A percentile compares a stretch with the other conserved stretches of the same genome.
These are phyloP conservation scores for Coemansia sp. DNA, from an alignment of 192 early-diverging fungal species.

Conservation along the genomic window DNA sequence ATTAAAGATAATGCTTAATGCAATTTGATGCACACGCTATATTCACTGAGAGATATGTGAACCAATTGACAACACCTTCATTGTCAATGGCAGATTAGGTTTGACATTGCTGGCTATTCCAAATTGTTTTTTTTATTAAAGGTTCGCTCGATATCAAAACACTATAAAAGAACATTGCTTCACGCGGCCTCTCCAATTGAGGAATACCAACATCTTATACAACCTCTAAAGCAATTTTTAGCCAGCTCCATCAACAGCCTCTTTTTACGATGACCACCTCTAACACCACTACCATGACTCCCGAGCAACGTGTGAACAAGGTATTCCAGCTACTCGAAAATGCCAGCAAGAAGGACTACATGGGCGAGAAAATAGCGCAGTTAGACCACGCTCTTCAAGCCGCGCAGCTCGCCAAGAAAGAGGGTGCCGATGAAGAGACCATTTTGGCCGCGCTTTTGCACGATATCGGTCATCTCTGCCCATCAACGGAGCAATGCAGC, in stretches of 20 bases:
- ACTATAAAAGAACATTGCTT: background rate
- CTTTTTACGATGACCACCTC: background rate
- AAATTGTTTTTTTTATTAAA: background rate
- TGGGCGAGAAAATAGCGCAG: slow-evolving; percentile 60
- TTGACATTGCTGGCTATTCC: background rate
- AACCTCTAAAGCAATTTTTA: background rate
- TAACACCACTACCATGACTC: background rate
- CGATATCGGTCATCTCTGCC: slow-evolving; percentile 62
- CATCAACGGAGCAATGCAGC: slow-evolving; percentile 33
- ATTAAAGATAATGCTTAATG: background rate
- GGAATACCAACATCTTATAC: background rate
- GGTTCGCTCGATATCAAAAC: background rate
- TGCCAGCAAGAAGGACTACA: slow-evolving; percentile 57
- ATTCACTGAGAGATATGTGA: background rate
- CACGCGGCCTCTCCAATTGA: background rate
- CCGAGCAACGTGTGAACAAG: slow-evolving; percentile 19
- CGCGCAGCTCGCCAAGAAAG: slow-evolving; percentile 48
- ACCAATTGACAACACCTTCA: background rate
- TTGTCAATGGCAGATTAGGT: background rate
- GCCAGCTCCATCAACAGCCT: background rate
- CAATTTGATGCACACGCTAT: background rate
- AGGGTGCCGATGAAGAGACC: slow-evolving; percentile 52
- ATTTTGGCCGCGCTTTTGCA: slow-evolving; percentile 60
- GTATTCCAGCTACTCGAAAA: slow-evolving; percentile 56
- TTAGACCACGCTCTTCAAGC: slow-evolving; percentile 62